Base-by-base conservation (phyloP, 2,329 filamentous ascomycete genomes). In the Cryphonectria carpinicola region DNA sequence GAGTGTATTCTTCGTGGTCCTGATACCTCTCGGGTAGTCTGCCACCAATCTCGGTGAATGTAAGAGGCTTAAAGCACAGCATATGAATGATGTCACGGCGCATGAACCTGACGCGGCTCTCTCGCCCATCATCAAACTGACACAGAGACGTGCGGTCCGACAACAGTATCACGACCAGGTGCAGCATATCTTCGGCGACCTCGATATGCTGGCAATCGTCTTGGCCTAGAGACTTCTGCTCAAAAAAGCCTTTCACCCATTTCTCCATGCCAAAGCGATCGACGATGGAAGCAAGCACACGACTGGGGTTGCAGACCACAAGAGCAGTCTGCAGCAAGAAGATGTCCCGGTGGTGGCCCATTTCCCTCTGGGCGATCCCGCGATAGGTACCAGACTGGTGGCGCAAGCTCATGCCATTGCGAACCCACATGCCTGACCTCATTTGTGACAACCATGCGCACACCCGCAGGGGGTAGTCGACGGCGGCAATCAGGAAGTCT, bases 381-480 rank as follows among this genome's bases (percentile, higher is more conserved):
- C 94, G 91, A 79, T 99, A 99, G 25, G 95, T 96, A 67, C 92
- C 92, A 79, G 97, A 96, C 81, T 99, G 96, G 79, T 99, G 96
- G 54, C 95, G 90, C 66, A 99, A 87, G 76, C 95, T 98, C 78
- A 99, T 94, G 2, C 96, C 96, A 78, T 99, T 99, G 69, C 96
- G 90, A 73, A 99, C 95, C 96, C 97, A 99, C 90, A 98, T 97
- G 66, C 94, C 93, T 25, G 95, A 94, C 80, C 97, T 97, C 90
- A 99, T 98, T 82, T 99, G 97, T 7, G 96, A 93, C 43, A 99
- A 85, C 96, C 96, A 99, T 28, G 94, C 94, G 79, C 94, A 98
- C 0, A 98, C 95, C 67, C 97, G 89, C 4, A 99, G 85, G 0
- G 97, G 95, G 76, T 93, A 97, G 79, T 99, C 96, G 77, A 99